A percentile compares a stretch with the other conserved stretches of the same genome.
Conservation (phyloP, 1,284 basidiomycete species). For the Apiotrichum laibachii region DNA sequence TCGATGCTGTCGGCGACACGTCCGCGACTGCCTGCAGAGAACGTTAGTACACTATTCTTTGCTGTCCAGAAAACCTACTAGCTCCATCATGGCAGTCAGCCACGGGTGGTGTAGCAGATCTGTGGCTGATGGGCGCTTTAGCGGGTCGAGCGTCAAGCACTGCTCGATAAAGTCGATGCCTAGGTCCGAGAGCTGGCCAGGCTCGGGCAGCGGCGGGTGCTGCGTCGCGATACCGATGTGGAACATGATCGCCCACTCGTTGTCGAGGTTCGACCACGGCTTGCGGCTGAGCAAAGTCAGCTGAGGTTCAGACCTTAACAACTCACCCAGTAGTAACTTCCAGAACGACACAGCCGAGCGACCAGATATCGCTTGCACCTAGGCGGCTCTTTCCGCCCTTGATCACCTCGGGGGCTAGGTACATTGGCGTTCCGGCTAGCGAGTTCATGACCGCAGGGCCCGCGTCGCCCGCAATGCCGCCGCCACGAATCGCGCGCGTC, state of each 20-base stretch:
- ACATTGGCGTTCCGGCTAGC: constrained; percentile 98
- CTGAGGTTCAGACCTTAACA: not conserved
- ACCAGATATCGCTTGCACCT: constrained; percentile 99
- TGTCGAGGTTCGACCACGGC: constrained; percentile 98
- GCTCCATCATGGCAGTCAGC: constrained; percentile 59
- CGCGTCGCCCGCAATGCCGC: constrained; percentile 44
- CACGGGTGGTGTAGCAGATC: constrained; percentile 88
- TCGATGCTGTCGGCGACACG: constrained; percentile 9
- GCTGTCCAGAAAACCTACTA: constrained; percentile 20
- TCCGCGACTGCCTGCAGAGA: constrained; percentile 1
- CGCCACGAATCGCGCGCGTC: constrained; percentile 48
- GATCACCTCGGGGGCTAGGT: constrained; percentile 99
- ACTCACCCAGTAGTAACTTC: constrained; percentile 78
- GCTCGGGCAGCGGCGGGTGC: constrained; percentile 90
- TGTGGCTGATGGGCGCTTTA: constrained; percentile 74
- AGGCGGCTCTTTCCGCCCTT: constrained; percentile 70
- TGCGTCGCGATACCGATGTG: constrained; percentile 97
- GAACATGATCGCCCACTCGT: constrained; percentile 99
- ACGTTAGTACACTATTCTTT: not conserved
- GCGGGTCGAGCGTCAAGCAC: constrained; percentile 85
- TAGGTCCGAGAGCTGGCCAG: constrained; percentile 78
- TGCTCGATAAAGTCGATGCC: constrained; percentile 94
- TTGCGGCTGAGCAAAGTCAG: constrained; percentile 57
- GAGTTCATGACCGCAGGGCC: constrained; percentile 64
- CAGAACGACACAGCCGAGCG: constrained; percentile 88